These are phyloP conservation scores for Aeschynomene evenia DNA, from an alignment of 306 rosid species.

Conservation along the genomic window DNA sequence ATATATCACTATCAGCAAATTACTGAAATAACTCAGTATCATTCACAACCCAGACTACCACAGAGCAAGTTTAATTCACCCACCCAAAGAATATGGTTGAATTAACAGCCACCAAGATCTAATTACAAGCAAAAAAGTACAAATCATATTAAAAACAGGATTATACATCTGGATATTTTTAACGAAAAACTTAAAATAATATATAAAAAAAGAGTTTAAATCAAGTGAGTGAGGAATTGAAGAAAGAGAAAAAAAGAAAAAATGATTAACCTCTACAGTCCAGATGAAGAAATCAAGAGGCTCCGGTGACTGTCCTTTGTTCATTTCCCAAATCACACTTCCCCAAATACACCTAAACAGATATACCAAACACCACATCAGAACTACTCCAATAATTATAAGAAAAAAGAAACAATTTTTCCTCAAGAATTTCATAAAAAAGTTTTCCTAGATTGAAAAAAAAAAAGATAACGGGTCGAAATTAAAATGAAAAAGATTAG, in stretches of 20 bases:
- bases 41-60: not conserved
- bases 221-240: not conserved
- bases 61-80: conserved; percentile 3
- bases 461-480: not conserved
- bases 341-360: conserved; percentile 46
- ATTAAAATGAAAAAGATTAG: not conserved
- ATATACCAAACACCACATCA: conserved; percentile 25
- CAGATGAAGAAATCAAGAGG: conserved; percentile 99
- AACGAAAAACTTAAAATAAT: not conserved
- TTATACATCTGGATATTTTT: not conserved
- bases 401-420: not conserved
- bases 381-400: not conserved
- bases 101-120: conserved; percentile 21
- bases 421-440: not conserved
- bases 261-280: conserved; percentile 86
- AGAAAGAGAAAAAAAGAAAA: not conserved
- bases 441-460: conserved; percentile 19
- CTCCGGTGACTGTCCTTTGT: conserved; percentile 86
- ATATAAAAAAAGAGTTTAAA: not conserved
- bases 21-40: not conserved
- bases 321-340: conserved; percentile 64
- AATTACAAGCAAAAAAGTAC: conserved; percentile 8
- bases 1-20: not conserved
- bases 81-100: conserved; percentile 7
- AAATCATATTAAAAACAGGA: conserved; percentile 20